Evolutionary conservation across 164 flowering plant genomes (phyloP).

Genomic region (Litsea cubeba): DNA sequence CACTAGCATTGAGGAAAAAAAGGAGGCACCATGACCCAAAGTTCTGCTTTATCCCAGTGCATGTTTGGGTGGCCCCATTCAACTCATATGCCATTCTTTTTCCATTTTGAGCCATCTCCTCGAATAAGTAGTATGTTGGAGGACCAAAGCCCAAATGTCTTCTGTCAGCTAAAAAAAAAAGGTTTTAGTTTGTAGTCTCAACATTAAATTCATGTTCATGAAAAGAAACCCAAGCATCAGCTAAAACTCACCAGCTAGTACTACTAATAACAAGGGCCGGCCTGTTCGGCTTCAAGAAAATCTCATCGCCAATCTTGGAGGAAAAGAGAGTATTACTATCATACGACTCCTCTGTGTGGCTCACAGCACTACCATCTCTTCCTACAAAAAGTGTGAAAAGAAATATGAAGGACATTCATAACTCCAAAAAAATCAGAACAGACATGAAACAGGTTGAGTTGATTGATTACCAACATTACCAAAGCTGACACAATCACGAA

Average conservation of each 20-base stretch:
- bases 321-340: conserved; percentile 49
- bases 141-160: too few species aligned
- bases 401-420: neutral
- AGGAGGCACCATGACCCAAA: too few species aligned
- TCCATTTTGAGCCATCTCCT: too few species aligned
- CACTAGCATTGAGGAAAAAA: too few species aligned
- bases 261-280: conserved; percentile 93
- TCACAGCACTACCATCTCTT: conserved; percentile 11
- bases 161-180: too few species aligned
- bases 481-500: conserved; percentile 57
- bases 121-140: too few species aligned
- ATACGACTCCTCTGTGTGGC: neutral
- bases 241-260: conserved; percentile 79
- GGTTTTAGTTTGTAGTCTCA: too few species aligned
- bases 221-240: neutral
- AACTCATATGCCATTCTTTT: too few species aligned
- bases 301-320: conserved; percentile 28
- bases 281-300: conserved; percentile 55
- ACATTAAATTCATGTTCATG: too few species aligned
- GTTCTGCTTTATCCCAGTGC: too few species aligned
- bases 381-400: conserved; percentile 22
- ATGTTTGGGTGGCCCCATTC: too few species aligned
- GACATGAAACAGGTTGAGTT: conserved; percentile 3
- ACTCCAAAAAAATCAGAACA: neutral
- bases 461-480: conserved; percentile 37